Base-by-base conservation (phyloP, 2,329 filamentous ascomycete genomes). In the Sarocladium strictum region DNA sequence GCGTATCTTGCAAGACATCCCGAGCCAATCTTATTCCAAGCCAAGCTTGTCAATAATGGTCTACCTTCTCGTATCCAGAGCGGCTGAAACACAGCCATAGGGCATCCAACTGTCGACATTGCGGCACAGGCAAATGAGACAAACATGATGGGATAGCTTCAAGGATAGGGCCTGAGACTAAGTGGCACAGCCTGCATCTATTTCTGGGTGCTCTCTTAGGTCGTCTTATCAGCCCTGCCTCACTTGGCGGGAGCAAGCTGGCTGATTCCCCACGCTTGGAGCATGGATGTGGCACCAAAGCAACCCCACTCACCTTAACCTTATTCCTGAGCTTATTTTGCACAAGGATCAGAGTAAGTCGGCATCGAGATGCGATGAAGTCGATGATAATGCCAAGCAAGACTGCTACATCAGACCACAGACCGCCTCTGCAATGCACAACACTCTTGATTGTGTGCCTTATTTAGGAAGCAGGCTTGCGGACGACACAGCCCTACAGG, bases 61-160 rank as follows among this genome's bases (percentile, higher is more conserved):
- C n/a, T 24, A 15, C 35, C 29, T 33, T 38, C 52, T 41, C 38
- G 52, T 29, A 43, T 54, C 21, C 45, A 21, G 41, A 38, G 41
- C 43, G 19, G n/a, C 27, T 21, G 21, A 29, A 26, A 12, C 38
- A 38, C 35, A 38, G 35, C 35, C 35, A 38, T 38, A n/a, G 5
- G 40, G 33, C 15, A 27, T 32, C 29, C 6, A 32, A 32, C 12
- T 32, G 29, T 7, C 12, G 29, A n/a, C n/a, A n/a, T n/a, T 32
- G 12, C 29, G 29, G 29, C 7, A 32, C 12, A 7, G 29, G 29
- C 29, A 32, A 32, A 32, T 32, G 29, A 32, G 6, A 32, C 29
- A 12, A 32, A 32, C 7, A 32, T 12, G 6, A 7, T 32, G 7
- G 7, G 6, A 12, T 32, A 32, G 40, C 17, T 19, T 41, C 17